These are phyloP conservation scores for Trichoderma afroharzianum DNA, from an alignment of 2,329 filamentous ascomycete genomes.

Conservation along the genomic window DNA sequence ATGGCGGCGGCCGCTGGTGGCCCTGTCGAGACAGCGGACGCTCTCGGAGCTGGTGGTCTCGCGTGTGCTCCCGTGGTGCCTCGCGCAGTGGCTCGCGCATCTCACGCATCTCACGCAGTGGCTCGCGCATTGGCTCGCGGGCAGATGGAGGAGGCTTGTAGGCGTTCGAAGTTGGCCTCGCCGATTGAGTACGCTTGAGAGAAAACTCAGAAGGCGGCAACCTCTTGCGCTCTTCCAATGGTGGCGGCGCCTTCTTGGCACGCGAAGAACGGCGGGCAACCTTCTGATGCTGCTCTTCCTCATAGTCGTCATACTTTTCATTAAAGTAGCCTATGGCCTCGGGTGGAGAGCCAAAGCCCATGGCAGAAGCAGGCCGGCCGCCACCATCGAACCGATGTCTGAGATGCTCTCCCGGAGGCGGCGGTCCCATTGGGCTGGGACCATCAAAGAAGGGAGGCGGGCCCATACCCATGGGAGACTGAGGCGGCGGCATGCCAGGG, in stretches of 20 bases:
- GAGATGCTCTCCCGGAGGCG: constrained; percentile 29
- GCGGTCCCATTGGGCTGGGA: constrained; percentile 21
- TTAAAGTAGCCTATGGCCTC: constrained; percentile 31
- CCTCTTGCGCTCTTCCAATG: constrained; percentile 40
- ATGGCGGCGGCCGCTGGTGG: constrained; percentile 30
- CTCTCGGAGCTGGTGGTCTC: constrained; percentile 1
- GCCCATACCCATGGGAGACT: constrained; percentile 31
- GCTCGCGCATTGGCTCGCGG: constrained; percentile 22
- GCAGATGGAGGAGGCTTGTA: constrained; percentile 29
- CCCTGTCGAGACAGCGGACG: constrained; percentile 2
- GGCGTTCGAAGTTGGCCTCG: constrained; percentile 27
- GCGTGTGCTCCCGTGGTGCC: neutral
- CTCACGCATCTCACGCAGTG: constrained; percentile 14
- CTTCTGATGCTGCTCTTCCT: constrained; percentile 33
- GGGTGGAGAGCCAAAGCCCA: constrained; percentile 30
- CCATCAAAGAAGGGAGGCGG: constrained; percentile 32
- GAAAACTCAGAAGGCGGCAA: constrained; percentile 47
- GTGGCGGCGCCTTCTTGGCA: constrained; percentile 38
- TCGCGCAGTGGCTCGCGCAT: constrained; percentile 5
- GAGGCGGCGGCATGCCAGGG: constrained; percentile 25
- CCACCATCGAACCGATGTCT: constrained; percentile 32
- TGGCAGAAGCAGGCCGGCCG: constrained; percentile 36
- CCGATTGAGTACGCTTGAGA: constrained; percentile 35
- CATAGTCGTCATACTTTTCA: constrained; percentile 40
- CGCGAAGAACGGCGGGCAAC: constrained; percentile 42